Evolutionary conservation across 2,329 filamentous ascomycete genomes (phyloP).

Genomic region (Aschersonia sp.): DNA sequence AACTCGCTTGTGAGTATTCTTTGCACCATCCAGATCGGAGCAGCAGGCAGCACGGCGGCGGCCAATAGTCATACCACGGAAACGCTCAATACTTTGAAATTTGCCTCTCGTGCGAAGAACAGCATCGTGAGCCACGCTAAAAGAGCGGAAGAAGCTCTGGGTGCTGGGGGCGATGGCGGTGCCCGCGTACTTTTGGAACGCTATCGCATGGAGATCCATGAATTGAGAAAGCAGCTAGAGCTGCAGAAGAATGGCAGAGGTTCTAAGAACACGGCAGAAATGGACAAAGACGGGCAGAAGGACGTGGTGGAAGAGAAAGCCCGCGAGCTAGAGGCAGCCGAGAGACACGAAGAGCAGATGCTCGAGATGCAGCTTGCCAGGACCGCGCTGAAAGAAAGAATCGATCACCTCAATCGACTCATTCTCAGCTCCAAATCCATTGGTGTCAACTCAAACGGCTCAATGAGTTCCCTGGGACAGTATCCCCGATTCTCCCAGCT

Average conservation of each 20-base stretch:
- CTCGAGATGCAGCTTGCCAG: conserved; percentile 95
- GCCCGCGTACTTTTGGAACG: conserved; percentile 80
- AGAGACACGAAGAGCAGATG: conserved; percentile 92
- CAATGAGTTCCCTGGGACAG: conserved; percentile 51
- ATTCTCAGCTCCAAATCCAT: conserved; percentile 93
- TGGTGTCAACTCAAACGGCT: conserved; percentile 72
- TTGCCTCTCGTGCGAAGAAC: conserved; percentile 92
- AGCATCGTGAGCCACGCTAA: conserved; percentile 96
- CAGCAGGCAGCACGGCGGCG: conserved; percentile 54
- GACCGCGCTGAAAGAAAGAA: conserved; percentile 90
- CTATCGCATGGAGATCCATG: conserved; percentile 84
- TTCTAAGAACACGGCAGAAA: conserved; percentile 37
- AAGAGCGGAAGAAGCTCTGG: conserved; percentile 78
- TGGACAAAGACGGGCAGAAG: conserved; percentile 33
- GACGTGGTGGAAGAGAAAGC: conserved; percentile 59
- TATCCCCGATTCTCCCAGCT: conserved; percentile 48
- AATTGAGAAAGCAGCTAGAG: conserved; percentile 69
- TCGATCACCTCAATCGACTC: conserved; percentile 88
- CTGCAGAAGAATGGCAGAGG: conserved; percentile 57
- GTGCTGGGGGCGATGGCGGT: conserved; percentile 66
- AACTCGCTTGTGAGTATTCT: conserved; percentile 93
- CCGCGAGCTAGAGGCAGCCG: conserved; percentile 64
- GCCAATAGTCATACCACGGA: conserved; percentile 68
- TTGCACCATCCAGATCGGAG: conserved; percentile 87
- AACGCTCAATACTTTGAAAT: conserved; percentile 92